Evolutionary conservation across 495 filamentous ascomycete species (phyloP).

Genomic region (Daldinia bambusicola): DNA sequence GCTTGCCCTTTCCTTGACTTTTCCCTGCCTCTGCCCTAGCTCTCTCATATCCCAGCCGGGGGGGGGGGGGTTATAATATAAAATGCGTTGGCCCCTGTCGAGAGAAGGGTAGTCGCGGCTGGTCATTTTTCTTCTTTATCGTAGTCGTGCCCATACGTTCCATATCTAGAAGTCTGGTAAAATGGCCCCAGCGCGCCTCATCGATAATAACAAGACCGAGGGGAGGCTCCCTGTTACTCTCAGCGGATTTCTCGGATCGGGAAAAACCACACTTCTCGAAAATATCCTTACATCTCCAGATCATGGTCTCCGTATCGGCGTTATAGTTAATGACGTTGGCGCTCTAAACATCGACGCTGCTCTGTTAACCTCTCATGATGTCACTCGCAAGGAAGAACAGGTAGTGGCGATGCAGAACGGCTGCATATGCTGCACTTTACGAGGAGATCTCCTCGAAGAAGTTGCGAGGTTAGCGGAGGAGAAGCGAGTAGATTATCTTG

Average conservation of each 20-base stretch:
- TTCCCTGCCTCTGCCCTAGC: not conserved
- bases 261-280: conserved; percentile 68
- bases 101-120: not conserved
- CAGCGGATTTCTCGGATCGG: conserved; percentile 56
- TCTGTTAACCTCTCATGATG: conserved; percentile 37
- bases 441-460: conserved; percentile 66
- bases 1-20: not conserved
- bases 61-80: not conserved
- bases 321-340: not conserved
- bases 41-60: not conserved
- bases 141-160: not conserved
- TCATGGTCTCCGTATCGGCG: conserved; percentile 57
- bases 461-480: conserved; percentile 61
- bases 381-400: conserved; percentile 61
- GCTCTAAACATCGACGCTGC: conserved; percentile 1
- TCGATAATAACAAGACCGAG: conserved; percentile 14
- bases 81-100: not conserved
- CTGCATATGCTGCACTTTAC: conserved; percentile 70
- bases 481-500: conserved; percentile 64
- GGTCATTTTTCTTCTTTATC: not conserved
- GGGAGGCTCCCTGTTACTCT: conserved; percentile 46
- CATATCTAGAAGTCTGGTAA: not conserved
- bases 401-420: conserved; percentile 70
- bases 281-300: conserved; percentile 61
- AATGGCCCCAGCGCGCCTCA: conserved; percentile 15